Conservation (phyloP, 306 rosid species). For the Carpinus viminea region DNA sequence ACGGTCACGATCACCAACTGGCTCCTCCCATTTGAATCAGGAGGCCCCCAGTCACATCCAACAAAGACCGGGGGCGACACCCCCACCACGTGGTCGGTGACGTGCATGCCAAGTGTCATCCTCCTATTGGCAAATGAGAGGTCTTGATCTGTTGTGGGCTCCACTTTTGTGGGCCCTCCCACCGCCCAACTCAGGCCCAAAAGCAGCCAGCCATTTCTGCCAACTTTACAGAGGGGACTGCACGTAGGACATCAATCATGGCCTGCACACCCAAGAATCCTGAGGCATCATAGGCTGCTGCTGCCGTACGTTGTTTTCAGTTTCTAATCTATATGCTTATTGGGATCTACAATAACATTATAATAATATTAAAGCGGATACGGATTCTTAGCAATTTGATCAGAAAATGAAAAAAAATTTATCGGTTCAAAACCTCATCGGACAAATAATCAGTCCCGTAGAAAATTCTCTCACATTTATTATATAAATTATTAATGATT, state of each 20-base stretch:
- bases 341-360: slow-evolving; percentile 1
- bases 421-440: no score
- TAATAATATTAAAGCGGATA: no score
- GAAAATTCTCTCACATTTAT: rapidly evolving
- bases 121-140: neutral
- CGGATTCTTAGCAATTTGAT: no score
- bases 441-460: no score
- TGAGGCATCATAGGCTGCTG: slow-evolving; percentile 13
- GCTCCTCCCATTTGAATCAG: neutral
- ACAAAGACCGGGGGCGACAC: slow-evolving; percentile 12
- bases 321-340: neutral
- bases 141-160: neutral
- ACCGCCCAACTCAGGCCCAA: slow-evolving; percentile 27
- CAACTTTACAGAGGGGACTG: slow-evolving; percentile 18
- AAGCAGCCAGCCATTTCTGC: neutral
- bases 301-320: slow-evolving; percentile 24
- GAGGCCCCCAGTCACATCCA: slow-evolving; percentile 23
- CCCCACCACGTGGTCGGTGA: slow-evolving; percentile 32
- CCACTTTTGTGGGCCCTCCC: slow-evolving; percentile 33
- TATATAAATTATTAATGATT: no score
- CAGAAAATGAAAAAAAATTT: no score
- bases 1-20: slow-evolving; percentile 8
- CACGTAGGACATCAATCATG: slow-evolving; percentile 15
- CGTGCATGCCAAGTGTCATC: slow-evolving; percentile 22
- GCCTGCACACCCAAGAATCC: neutral